A percentile compares a stretch with the other conserved stretches of the same genome.
These are phyloP conservation scores for Falciphora oryzae DNA, from an alignment of 2,329 filamentous ascomycete genomes.

Conservation along the genomic window DNA sequence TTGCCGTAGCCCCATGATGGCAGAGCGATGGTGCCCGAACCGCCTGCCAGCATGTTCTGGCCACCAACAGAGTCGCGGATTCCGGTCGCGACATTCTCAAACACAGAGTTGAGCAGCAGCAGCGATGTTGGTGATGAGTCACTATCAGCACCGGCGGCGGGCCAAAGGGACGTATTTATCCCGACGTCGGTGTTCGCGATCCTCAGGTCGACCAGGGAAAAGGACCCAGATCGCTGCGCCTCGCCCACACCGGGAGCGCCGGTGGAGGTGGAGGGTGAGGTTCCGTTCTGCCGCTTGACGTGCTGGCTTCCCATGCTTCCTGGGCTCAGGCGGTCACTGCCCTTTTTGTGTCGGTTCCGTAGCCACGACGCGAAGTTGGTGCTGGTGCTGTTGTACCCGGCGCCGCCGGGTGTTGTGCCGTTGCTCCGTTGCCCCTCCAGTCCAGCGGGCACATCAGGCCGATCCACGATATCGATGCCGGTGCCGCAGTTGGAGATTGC, in stretches of 20 bases:
- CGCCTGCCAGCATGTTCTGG: no score
- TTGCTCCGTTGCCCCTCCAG: neutral
- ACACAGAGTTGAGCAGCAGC: no score
- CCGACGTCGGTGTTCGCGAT: neutral
- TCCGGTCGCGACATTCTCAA: no score
- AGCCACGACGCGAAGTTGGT: neutral
- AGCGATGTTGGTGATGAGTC: no score
- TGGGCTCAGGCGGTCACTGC: neutral
- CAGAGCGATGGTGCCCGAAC: no score
- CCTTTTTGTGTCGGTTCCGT: neutral
- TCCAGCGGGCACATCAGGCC: neutral
- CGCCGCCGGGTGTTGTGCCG: neutral
- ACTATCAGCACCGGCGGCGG: no score
- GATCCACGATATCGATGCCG: slow-evolving; percentile 50
- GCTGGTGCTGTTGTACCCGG: neutral
- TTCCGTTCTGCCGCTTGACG: no score
- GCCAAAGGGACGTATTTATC: neutral
- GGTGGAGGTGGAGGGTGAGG: neutral
- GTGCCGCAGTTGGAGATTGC: slow-evolving; percentile 29
- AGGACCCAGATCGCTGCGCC: neutral
- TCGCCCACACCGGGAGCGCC: neutral
- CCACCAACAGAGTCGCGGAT: no score
- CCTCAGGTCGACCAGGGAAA: neutral
- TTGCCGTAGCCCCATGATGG: no score
- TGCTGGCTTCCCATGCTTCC: neutral